Evolutionary conservation across 2,329 filamentous ascomycete genomes (phyloP), one percentile per base, ranked within the genome.

Genomic region (Cercospora janseana): DNA sequence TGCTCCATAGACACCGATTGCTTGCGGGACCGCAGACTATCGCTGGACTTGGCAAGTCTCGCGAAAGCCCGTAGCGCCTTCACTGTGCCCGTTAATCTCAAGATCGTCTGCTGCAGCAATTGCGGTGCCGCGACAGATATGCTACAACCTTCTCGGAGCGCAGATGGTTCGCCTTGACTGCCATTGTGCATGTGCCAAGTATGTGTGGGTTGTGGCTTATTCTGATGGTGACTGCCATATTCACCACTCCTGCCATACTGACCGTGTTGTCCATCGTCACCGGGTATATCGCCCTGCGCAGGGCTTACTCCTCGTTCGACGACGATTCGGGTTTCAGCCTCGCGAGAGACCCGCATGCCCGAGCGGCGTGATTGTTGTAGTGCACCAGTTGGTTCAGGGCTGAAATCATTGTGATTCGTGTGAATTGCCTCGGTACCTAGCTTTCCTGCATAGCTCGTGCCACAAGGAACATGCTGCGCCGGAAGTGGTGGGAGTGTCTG

Each of bases 201-300:
- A 52, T 60, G 60, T 46, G 59, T 60, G 8, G 59, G 55, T 34
- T 48, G 52, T 46, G 49, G 50, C 26, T 34, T 32, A 12, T 55
- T 52, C 6, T 41, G 31, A 31, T 60, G 54, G 20, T 52, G 57
- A 8, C 52, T 54, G 13, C 47, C 51, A 46, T 51, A 41, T 18
- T 42, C 54, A 12, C 31, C 24, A 3, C 34, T 40, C 23, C 38
- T 35, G 32, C 38, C 27, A 50, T 28, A 34, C 20, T 29, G 29
- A 31, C 24, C 38, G 20, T 43, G 46, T 31, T 23, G 24, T n/a
- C 15, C 44, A 20, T 16, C 29, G 47, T 42, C 18, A 16, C 26
- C 34, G 20, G 21, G 42, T 42, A 31, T 46, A 16, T 26, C 40
- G 12, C 35, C 27, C 32, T 43, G 21, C 26, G 21, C 2, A 13